Percentiles rank a stretch among this genome's conserved stretches.
Evolutionary conservation across 345 rosid species (phyloP).

Genomic region (Atalantia buxifolia): DNA sequence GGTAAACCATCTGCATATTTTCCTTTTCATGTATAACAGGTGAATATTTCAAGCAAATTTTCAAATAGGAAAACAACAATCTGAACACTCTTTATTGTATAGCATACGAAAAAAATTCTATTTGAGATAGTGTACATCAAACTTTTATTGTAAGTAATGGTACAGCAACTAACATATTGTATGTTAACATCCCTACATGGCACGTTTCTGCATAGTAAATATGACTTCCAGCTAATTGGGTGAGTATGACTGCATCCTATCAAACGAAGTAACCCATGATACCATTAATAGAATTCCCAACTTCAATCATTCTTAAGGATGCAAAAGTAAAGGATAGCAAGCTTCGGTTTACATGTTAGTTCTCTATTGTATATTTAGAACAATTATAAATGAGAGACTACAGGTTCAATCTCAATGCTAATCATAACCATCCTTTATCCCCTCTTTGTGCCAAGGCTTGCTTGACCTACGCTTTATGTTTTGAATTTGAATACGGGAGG

Average conservation of each 20-base stretch:
- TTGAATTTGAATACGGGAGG: neutral
- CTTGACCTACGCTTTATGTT: neutral
- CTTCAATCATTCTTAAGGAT: neutral
- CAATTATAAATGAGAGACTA: neutral
- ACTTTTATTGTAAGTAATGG: neutral
- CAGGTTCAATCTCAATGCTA: neutral
- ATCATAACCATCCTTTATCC: neutral
- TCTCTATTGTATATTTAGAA: neutral
- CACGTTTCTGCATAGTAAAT: neutral
- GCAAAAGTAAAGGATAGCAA: neutral
- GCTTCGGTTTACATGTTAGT: neutral
- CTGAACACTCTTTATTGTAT: neutral
- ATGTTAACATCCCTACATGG: neutral
- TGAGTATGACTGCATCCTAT: neutral
- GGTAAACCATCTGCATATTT: neutral
- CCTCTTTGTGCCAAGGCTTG: neutral
- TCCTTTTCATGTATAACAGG: neutral
- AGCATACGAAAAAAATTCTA: neutral
- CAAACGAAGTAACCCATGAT: neutral
- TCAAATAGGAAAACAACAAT: neutral
- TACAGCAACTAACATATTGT: neutral
- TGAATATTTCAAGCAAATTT: neutral
- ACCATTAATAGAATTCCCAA: neutral
- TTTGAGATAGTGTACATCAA: neutral
- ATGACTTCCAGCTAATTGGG: neutral